A percentile compares a stretch with the other conserved stretches of the same genome.
These are phyloP conservation scores for Elsinoe necatrix DNA, from an alignment of 2,329 filamentous ascomycete genomes.

Conservation along the genomic window DNA sequence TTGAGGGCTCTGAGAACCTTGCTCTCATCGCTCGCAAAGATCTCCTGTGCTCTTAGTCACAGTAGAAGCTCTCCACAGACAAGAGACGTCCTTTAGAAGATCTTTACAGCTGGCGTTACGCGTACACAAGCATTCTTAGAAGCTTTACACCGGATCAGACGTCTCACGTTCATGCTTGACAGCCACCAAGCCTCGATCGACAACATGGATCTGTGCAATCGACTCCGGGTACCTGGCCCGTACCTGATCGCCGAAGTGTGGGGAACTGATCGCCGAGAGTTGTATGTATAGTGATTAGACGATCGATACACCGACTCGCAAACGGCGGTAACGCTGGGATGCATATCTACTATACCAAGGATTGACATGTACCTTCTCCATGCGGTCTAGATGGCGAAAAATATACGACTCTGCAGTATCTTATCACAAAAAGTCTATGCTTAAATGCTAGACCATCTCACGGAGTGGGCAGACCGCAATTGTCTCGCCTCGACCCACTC, in stretches of 20 bases:
- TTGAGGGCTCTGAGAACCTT: neutral
- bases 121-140: neutral
- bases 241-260: conserved; percentile 2
- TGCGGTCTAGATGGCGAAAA: neutral
- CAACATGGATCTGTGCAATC: conserved; percentile 1
- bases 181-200: conserved; percentile 1
- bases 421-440: neutral
- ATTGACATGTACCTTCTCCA: neutral
- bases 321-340: neutral
- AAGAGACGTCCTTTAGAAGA: neutral
- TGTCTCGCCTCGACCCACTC: neutral
- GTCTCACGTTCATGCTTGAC: neutral
- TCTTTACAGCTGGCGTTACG: neutral
- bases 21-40: neutral
- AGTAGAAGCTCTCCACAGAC: neutral
- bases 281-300: neutral
- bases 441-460: neutral
- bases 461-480: neutral
- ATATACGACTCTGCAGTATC: neutral
- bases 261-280: neutral
- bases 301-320: neutral
- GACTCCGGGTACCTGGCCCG: neutral
- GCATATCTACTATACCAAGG: neutral
- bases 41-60: neutral
- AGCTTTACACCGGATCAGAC: neutral